Percentiles rank a stretch among this genome's conserved stretches.
Conservation (phyloP, 768 basidiomycete species). For the Suillus subluteus region DNA sequence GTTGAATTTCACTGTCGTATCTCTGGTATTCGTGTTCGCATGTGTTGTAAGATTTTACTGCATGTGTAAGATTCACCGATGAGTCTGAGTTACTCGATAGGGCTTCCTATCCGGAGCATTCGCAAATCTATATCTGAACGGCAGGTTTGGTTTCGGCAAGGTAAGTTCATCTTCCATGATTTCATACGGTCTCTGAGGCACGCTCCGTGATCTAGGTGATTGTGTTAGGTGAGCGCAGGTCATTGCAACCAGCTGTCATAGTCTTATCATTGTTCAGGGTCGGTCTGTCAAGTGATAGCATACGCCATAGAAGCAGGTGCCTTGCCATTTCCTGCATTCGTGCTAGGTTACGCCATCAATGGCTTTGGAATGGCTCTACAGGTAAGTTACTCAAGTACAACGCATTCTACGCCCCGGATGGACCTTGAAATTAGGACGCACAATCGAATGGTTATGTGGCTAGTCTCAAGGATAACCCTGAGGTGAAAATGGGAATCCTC, state of each 20-base stretch:
- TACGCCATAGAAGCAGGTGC: constrained; percentile 44
- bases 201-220: constrained; percentile 23
- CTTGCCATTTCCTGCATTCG: constrained; percentile 49
- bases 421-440: constrained; percentile 38
- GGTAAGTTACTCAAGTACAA: constrained; percentile 34
- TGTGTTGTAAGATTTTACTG: constrained; percentile 38
- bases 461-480: constrained; percentile 40
- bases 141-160: constrained; percentile 39
- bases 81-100: constrained; percentile 15
- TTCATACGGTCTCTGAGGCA: background rate
- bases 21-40: constrained; percentile 57
- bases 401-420: background rate
- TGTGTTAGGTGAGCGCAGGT: constrained; percentile 26
- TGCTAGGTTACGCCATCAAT: constrained; percentile 44
- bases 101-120: constrained; percentile 38
- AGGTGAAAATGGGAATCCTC: constrained; percentile 44
- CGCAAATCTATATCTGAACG: constrained; percentile 31
- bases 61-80: background rate
- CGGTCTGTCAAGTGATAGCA: constrained; percentile 32
- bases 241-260: background rate
- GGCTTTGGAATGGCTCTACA: constrained; percentile 49
- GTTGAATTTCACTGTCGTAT: constrained; percentile 56
- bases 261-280: constrained; percentile 21
- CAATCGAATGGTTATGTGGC: constrained; percentile 52
- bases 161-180: constrained; percentile 14